These are phyloP conservation scores for Epithele typhae DNA, from an alignment of 768 basidiomycete genomes.

Conservation along the genomic window DNA sequence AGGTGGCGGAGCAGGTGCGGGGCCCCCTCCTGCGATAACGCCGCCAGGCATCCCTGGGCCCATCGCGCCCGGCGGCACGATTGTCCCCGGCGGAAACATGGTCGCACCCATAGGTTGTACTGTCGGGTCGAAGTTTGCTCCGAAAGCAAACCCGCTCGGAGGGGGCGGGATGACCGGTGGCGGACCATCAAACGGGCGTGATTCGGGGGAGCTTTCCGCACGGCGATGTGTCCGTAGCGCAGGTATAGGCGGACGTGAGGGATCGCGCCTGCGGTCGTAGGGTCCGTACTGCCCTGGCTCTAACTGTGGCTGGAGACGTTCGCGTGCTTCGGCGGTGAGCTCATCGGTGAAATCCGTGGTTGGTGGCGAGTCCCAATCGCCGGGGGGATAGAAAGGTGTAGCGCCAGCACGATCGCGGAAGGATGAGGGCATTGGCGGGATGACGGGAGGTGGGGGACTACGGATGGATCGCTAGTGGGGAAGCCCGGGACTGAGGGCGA, in stretches of 20 bases:
- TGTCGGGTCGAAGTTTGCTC: no score
- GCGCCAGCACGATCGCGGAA: conserved; percentile 3
- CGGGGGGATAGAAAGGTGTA: conserved; percentile 2
- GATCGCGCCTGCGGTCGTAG: conserved; percentile 9
- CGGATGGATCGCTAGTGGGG: not conserved
- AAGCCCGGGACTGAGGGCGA: conserved; percentile 7
- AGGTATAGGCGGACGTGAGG: conserved; percentile 5
- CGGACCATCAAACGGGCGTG: not conserved
- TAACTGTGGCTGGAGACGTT: conserved; percentile 11
- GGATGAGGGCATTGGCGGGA: conserved; percentile 11
- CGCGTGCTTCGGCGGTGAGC: conserved; percentile 3
- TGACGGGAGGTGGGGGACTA: conserved; percentile 13
- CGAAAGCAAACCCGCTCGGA: no score
- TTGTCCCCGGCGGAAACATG: no score
- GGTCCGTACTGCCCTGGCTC: conserved; percentile 20
- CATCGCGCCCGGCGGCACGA: no score
- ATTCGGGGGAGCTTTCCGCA: conserved; percentile 5
- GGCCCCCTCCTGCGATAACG: no score
- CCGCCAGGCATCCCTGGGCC: no score
- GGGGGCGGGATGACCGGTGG: conserved; percentile 3
- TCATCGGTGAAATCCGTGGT: conserved; percentile 7
- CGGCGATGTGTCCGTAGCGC: conserved; percentile 8
- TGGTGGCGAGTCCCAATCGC: not conserved
- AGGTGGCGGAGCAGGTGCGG: no score
- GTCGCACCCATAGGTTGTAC: no score